These are phyloP conservation scores for Austropuccinia psidii DNA, from an alignment of 1,284 basidiomycete species.

Conservation along the genomic window DNA sequence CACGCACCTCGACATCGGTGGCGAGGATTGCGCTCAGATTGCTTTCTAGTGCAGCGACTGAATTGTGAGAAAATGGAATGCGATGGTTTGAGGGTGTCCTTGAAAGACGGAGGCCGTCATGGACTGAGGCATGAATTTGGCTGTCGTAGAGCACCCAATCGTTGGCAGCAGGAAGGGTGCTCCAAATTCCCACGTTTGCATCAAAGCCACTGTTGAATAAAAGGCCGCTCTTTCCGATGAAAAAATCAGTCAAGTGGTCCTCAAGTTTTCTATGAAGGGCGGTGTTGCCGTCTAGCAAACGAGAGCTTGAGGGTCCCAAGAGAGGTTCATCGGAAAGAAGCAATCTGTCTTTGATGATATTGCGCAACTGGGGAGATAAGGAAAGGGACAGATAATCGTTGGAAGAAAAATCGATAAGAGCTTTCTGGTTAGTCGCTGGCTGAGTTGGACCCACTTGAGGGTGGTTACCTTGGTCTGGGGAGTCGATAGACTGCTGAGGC, in stretches of 20 bases:
- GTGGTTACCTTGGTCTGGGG: slow-evolving; percentile 39
- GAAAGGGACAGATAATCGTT: slow-evolving; percentile 92
- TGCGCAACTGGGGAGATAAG: slow-evolving; percentile 56
- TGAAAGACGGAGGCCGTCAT: slow-evolving; percentile 74
- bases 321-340: slow-evolving; percentile 53
- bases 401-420: slow-evolving; percentile 64
- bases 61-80: slow-evolving; percentile 67
- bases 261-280: slow-evolving; percentile 63
- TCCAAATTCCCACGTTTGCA: slow-evolving; percentile 83
- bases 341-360: slow-evolving; percentile 57
- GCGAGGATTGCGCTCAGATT: slow-evolving; percentile 39
- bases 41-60: slow-evolving; percentile 48
- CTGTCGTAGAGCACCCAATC: slow-evolving; percentile 80
- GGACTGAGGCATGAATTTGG: slow-evolving; percentile 82
- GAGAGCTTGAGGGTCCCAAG: slow-evolving; percentile 82
- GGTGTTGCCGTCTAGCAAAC: slow-evolving; percentile 74
- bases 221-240: slow-evolving; percentile 58
- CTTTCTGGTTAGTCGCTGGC: too few relatives aligned
- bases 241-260: slow-evolving; percentile 59
- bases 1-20: not conserved
- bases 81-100: slow-evolving; percentile 51
- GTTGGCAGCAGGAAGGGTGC: slow-evolving; percentile 66
- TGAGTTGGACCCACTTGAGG: too few relatives aligned
- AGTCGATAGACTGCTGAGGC: not conserved
- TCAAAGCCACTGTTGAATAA: slow-evolving; percentile 94